These are phyloP conservation scores for Plectosphaerella plurivora DNA, from an alignment of 2,329 filamentous ascomycete species.

Conservation along the genomic window DNA sequence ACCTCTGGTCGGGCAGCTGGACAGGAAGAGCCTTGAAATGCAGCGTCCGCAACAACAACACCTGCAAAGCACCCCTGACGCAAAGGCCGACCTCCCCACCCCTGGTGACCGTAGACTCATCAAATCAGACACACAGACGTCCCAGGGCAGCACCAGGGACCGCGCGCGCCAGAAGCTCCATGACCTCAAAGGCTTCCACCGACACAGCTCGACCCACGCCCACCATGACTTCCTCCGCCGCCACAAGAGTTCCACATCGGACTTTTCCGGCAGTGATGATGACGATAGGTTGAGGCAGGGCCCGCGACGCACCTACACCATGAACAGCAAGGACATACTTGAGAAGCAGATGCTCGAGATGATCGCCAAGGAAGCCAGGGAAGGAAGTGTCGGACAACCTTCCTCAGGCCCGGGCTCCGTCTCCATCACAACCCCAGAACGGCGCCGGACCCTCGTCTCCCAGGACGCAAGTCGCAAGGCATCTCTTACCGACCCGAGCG, in stretches of 20 bases:
- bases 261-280: slow-evolving; percentile 55
- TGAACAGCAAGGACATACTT: slow-evolving; percentile 46
- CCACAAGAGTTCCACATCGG: slow-evolving; percentile 52
- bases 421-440: slow-evolving; percentile 9
- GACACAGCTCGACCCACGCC: slow-evolving; percentile 44
- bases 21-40: neutral
- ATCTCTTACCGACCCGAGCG: slow-evolving; percentile 34
- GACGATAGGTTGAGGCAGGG: slow-evolving; percentile 32
- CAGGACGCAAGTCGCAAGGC: slow-evolving; percentile 26
- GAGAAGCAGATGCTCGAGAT: slow-evolving; percentile 61
- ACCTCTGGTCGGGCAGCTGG: slow-evolving; percentile 10
- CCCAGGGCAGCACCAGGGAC: slow-evolving; percentile 50
- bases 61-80: slow-evolving; percentile 13
- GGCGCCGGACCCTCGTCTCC: slow-evolving; percentile 11
- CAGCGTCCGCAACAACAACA: slow-evolving; percentile 13
- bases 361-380: slow-evolving; percentile 48
- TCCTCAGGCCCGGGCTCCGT: neutral
- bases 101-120: slow-evolving; percentile 9
- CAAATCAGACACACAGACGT: slow-evolving; percentile 33
- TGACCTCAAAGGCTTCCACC: slow-evolving; percentile 50
- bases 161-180: slow-evolving; percentile 57
- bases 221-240: slow-evolving; percentile 49
- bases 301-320: slow-evolving; percentile 43
- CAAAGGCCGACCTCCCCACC: neutral
- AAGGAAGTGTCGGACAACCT: slow-evolving; percentile 26